Evolutionary conservation across 495 filamentous ascomycete species (phyloP).

Genomic region (Xylaria cubensis): DNA sequence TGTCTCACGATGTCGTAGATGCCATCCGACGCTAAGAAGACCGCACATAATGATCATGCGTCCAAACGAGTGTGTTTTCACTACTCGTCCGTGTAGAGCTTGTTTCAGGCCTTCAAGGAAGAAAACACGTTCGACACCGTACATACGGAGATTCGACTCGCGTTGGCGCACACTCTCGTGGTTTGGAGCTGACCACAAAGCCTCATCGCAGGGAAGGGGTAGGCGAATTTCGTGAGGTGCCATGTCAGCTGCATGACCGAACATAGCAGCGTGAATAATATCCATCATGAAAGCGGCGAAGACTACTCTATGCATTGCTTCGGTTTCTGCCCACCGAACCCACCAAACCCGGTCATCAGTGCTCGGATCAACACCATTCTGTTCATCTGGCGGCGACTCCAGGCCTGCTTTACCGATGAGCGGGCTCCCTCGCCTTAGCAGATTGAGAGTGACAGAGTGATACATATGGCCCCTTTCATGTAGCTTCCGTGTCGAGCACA

Average conservation of each 20-base stretch:
- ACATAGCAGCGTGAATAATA: constrained; percentile 95
- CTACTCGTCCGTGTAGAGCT: constrained; percentile 85
- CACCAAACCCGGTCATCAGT: constrained; percentile 82
- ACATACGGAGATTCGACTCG: constrained; percentile 80
- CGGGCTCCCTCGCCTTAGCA: constrained; percentile 92
- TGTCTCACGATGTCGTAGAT: constrained; percentile 92
- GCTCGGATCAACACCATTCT: constrained; percentile 58
- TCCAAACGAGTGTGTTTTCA: constrained; percentile 91
- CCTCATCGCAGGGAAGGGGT: constrained; percentile 93
- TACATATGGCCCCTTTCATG: constrained; percentile 97
- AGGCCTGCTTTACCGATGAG: constrained; percentile 86
- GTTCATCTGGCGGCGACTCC: constrained; percentile 81
- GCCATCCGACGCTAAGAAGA: constrained; percentile 91
- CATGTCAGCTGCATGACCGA: constrained; percentile 95
- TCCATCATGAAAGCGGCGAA: constrained; percentile 97
- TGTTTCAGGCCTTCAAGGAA: constrained; percentile 91
- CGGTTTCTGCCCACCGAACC: constrained; percentile 93
- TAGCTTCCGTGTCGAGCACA: constrained; percentile 85
- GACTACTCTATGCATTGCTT: constrained; percentile 87
- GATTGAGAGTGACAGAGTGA: constrained; percentile 89
- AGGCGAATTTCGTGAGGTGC: constrained; percentile 93
- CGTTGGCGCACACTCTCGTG: constrained; percentile 83
- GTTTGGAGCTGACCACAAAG: constrained; percentile 89
- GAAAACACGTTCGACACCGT: constrained; percentile 81
- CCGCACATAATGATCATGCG: constrained; percentile 95